Percentiles rank a stretch among this genome's conserved stretches.
Evolutionary conservation across 2,329 filamentous ascomycete genomes (phyloP).

Genomic region (Cladophialophora exuberans): DNA sequence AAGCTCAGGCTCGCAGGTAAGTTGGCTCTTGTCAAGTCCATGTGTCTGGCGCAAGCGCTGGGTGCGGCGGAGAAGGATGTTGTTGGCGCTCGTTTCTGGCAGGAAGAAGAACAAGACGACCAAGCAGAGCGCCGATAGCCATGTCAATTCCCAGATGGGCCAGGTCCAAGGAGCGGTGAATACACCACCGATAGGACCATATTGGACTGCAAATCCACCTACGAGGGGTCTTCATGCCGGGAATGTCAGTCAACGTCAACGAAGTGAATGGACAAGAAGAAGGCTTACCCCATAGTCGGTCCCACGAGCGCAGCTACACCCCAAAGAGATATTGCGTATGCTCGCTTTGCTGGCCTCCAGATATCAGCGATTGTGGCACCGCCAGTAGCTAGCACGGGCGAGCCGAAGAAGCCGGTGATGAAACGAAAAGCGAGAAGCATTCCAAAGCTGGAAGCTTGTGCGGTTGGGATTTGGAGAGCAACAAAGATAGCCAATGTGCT

Average conservation of each 20-base stretch:
- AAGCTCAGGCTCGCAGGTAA: conserved; percentile 47
- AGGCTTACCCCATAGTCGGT: not conserved
- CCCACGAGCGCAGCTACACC: conserved; percentile 43
- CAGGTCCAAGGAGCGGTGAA: conserved; percentile 45
- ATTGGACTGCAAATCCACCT: conserved; percentile 46
- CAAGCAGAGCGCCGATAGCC: conserved; percentile 44
- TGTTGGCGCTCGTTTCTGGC: conserved; percentile 41
- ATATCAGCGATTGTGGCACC: conserved; percentile 51
- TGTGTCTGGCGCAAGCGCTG: conserved; percentile 44
- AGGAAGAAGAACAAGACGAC: conserved; percentile 39
- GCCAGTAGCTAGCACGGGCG: conserved; percentile 50
- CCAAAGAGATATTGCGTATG: conserved; percentile 47
- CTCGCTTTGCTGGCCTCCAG: conserved; percentile 42
- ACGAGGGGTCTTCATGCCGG: conserved; percentile 42
- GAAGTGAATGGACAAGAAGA: too few species aligned
- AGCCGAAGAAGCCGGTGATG: conserved; percentile 56
- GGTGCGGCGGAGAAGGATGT: conserved; percentile 47
- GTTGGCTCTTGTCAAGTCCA: conserved; percentile 43
- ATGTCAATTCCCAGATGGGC: conserved; percentile 48
- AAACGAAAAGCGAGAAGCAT: conserved; percentile 59
- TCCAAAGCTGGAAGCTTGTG: conserved; percentile 54
- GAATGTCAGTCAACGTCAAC: too few species aligned
- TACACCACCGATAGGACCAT: too few species aligned
- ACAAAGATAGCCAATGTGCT: conserved; percentile 54
- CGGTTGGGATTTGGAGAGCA: conserved; percentile 52